These are phyloP conservation scores for Lactarius vividus DNA, from an alignment of 768 basidiomycete species.

Conservation along the genomic window DNA sequence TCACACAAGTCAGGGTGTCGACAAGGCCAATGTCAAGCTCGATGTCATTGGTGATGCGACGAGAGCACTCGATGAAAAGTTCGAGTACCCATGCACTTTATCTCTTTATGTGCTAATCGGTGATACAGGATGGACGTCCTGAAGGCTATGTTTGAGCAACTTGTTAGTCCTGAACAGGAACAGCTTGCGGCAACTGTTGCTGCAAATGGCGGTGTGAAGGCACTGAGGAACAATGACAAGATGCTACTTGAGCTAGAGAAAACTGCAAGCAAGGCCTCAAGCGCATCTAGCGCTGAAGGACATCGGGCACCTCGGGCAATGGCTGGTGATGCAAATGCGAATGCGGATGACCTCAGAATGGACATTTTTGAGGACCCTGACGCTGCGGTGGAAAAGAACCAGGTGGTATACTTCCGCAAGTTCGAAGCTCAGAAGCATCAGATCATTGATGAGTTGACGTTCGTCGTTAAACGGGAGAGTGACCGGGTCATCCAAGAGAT, in stretches of 20 bases:
- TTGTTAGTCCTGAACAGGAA: conserved; percentile 25
- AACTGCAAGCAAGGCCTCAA: conserved; percentile 13
- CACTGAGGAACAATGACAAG: conserved; percentile 26
- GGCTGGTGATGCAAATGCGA: neutral
- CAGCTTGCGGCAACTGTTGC: conserved; percentile 18
- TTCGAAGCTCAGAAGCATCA: conserved; percentile 28
- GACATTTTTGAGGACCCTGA: conserved; percentile 30
- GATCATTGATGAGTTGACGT: conserved; percentile 21
- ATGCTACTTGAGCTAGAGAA: conserved; percentile 28
- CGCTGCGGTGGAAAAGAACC: conserved; percentile 28
- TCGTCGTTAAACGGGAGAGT: conserved; percentile 27
- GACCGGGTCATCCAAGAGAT: conserved; percentile 27
- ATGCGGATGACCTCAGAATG: conserved; percentile 11
- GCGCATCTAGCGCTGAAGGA: neutral
- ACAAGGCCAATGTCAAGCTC: conserved; percentile 21
- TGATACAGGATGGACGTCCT: conserved; percentile 23
- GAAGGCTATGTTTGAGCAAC: conserved; percentile 24
- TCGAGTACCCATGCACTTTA: neutral
- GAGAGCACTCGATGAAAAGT: conserved; percentile 28
- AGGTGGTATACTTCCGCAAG: conserved; percentile 27
- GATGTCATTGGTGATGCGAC: conserved; percentile 12
- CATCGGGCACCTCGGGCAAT: neutral
- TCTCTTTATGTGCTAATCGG: neutral
- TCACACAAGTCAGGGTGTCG: conserved; percentile 30
- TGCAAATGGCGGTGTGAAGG: conserved; percentile 30